A percentile compares a stretch with the other conserved stretches of the same genome.
Evolutionary conservation across 2,329 filamentous ascomycete genomes (phyloP).

Genomic region (Dothistroma pini): DNA sequence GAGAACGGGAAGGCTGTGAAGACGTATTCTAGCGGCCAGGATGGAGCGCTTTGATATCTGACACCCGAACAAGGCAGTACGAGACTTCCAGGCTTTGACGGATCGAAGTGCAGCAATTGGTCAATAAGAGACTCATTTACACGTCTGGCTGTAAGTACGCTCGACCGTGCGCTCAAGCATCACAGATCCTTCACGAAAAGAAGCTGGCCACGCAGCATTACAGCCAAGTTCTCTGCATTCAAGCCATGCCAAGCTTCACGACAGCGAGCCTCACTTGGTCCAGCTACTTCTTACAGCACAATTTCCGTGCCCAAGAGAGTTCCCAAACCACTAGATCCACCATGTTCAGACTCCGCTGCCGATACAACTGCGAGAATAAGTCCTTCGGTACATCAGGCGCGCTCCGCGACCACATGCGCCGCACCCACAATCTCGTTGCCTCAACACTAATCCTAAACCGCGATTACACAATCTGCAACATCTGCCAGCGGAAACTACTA

Average conservation of each 20-base stretch:
- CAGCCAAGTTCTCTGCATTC: too few species aligned
- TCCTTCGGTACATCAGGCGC: background rate
- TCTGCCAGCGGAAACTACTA: background rate
- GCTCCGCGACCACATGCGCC: constrained; percentile 3
- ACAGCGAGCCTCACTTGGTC: background rate
- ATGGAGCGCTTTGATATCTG: too few species aligned
- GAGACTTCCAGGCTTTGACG: too few species aligned
- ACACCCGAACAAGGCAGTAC: too few species aligned
- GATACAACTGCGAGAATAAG: background rate
- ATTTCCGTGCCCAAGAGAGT: background rate
- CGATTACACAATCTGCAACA: background rate
- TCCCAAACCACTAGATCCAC: background rate
- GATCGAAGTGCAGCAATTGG: too few species aligned
- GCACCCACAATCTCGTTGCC: background rate
- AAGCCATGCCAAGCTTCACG: background rate
- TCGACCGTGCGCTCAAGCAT: too few species aligned
- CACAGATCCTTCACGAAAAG: too few species aligned
- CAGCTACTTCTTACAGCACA: background rate
- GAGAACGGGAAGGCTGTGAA: too few species aligned
- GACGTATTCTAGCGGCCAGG: too few species aligned
- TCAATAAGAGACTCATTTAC: too few species aligned
- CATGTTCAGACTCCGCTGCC: background rate
- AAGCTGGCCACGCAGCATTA: too few species aligned
- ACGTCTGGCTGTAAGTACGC: too few species aligned
- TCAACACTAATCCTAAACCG: background rate